Conservation (phyloP, 1,139 yeast genomes). For the Saccharomycopsis phalli region DNA sequence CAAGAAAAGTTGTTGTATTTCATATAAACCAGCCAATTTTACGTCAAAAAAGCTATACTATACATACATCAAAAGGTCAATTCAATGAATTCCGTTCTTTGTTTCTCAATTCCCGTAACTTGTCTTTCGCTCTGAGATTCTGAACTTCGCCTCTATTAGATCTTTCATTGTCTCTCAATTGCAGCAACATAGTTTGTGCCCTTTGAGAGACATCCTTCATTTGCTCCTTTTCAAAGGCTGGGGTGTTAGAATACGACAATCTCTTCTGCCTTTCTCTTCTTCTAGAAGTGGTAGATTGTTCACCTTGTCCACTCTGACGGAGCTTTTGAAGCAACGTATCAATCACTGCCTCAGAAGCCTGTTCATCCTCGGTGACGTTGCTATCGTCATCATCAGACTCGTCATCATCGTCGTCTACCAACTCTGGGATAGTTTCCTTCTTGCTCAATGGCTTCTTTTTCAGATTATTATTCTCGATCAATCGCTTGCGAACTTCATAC, state of each 20-base stretch:
- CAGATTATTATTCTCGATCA: slow-evolving; percentile 13
- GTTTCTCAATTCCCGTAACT: slow-evolving; percentile 15
- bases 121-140: slow-evolving; percentile 16
- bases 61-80: background rate
- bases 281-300: background rate
- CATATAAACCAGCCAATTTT: background rate
- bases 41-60: background rate
- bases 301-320: slow-evolving; percentile 17
- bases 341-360: slow-evolving; percentile 13
- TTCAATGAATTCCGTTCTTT: slow-evolving; percentile 5
- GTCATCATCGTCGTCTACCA: slow-evolving; percentile 16
- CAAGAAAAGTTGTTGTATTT: background rate
- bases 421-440: background rate
- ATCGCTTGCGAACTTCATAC: slow-evolving; percentile 53
- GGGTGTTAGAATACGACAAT: slow-evolving; percentile 6
- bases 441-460: too few relatives aligned
- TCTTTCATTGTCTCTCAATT: slow-evolving; percentile 36
- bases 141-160: slow-evolving; percentile 6
- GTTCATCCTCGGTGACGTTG: slow-evolving; percentile 17
- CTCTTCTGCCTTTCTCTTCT: slow-evolving; percentile 10
- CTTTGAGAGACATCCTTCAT: slow-evolving; percentile 45
- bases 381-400: slow-evolving; percentile 13
- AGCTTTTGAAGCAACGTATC: slow-evolving; percentile 19
- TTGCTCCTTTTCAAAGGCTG: background rate
- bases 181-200: slow-evolving; percentile 52